These are phyloP conservation scores for Termitomyces sp. DNA, from an alignment of 768 basidiomycete species.

Conservation along the genomic window DNA sequence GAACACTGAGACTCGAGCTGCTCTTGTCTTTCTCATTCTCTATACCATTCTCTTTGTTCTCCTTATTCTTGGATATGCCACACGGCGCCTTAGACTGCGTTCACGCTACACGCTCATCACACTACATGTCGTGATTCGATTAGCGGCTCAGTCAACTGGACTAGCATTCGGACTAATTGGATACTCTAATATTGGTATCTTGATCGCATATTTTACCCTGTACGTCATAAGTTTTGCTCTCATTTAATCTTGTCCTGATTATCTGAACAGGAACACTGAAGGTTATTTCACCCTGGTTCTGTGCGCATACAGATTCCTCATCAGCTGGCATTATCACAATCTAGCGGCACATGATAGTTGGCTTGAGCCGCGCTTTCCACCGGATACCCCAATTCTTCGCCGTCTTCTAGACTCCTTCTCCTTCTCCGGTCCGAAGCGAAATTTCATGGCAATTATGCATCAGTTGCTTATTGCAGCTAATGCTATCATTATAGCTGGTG, in stretches of 20 bases:
- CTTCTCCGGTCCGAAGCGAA: slow-evolving; percentile 15
- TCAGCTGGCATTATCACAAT: slow-evolving; percentile 31
- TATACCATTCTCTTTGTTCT: slow-evolving; percentile 24
- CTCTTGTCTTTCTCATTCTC: slow-evolving; percentile 27
- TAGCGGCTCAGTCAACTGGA: slow-evolving; percentile 29
- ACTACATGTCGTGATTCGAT: slow-evolving; percentile 26
- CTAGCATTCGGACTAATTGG: slow-evolving; percentile 28
- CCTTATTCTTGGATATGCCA: slow-evolving; percentile 22
- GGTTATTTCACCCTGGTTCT: slow-evolving; percentile 28
- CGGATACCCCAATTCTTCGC: slow-evolving; percentile 10
- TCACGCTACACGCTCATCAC: slow-evolving; percentile 27
- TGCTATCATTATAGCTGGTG: slow-evolving; percentile 26
- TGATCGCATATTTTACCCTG: slow-evolving; percentile 26
- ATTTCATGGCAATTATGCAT: slow-evolving; percentile 26
- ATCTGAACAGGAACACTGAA: slow-evolving; percentile 18
- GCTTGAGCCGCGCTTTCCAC: slow-evolving; percentile 24
- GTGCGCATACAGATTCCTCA: slow-evolving; percentile 28
- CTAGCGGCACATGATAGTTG: slow-evolving; percentile 23
- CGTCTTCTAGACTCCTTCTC: slow-evolving; percentile 19
- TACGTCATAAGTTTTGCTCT: background rate
- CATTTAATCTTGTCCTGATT: background rate
- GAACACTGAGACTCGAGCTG: slow-evolving; percentile 22
- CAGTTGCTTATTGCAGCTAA: slow-evolving; percentile 25
- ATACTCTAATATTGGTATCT: slow-evolving; percentile 18
- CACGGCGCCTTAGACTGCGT: slow-evolving; percentile 20